Evolutionary conservation across 805 yeast genomes (phyloP), one percentile per base, ranked within the genome.

Genomic region (Saturnispora serradocipensis): DNA sequence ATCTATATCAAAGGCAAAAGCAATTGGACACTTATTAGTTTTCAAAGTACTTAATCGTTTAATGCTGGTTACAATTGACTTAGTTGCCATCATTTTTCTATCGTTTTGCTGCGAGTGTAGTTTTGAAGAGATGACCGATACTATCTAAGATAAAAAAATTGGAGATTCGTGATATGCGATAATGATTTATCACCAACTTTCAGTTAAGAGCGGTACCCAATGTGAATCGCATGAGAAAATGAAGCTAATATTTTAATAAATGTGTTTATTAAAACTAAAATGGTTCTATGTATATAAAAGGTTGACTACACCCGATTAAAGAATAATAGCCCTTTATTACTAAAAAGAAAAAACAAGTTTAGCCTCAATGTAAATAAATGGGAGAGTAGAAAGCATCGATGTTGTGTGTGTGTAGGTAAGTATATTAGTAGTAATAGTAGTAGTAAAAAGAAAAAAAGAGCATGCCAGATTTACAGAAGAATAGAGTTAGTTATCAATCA

Each of bases 1-100:
- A 67, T 90, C 97, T 52, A 90, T 89, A 59, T 69, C 72, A 52
- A 69, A 69, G 2, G 58, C 71, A 54, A 69, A 69, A 1, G 65
- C 71, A 36, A 65, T 24, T 13, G 58, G 56, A 11, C 40, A 43
- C 7, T 43, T 43, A 8, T 40, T 24, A 46, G 47, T 15, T 15
- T 43, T 22, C 15, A 43, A 35, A 36, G 53, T 38, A 5, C 38
- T 32, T 3, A 16, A 32, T 22, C 15, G 30, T 18, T 38, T 28
- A 44, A 28, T 20, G 20, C 16, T n/a, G 5, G 28, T 15, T 11
- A 9, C 36, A 30, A 44, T 4, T 27, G 36, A 20, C 18, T 13
- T 44, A 18, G n/a, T 30, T 9, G 18, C 13, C n/a, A 42, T 13
- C n/a, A 42, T 24, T n/a, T 25, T 30, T 30, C 5, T 30, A 2